A percentile compares a stretch with the other conserved stretches of the same genome.
Conservation (phyloP, 176 grass and related monocot species). For the Phragmites australis region DNA sequence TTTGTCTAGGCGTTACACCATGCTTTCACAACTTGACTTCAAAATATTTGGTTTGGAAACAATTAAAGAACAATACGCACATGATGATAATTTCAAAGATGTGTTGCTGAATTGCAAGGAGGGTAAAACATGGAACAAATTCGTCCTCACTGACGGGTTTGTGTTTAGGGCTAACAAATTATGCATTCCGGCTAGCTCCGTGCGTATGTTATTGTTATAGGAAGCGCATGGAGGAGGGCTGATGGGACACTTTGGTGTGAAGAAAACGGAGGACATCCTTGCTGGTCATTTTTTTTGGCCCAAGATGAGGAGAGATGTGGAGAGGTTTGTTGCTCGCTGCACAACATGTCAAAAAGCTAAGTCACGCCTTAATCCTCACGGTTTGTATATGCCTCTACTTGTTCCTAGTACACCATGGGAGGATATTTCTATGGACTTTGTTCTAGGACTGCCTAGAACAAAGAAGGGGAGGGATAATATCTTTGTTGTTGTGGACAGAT, state of each 20-base stretch:
- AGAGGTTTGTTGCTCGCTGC: too few relatives aligned
- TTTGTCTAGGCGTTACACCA: too few relatives aligned
- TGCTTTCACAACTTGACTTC: too few relatives aligned
- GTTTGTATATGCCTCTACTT: not conserved
- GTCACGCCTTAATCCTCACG: not conserved
- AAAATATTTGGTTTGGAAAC: too few relatives aligned
- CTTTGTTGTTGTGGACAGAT: not conserved
- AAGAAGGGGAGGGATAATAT: not conserved
- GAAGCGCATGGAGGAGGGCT: not conserved
- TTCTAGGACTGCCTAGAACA: not conserved
- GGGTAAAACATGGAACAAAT: not conserved
- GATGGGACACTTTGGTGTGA: too few relatives aligned
- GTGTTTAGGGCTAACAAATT: not conserved
- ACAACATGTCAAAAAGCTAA: too few relatives aligned
- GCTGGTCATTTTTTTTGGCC: too few relatives aligned
- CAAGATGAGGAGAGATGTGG: too few relatives aligned
- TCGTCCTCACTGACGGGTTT: not conserved
- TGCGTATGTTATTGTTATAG: not conserved
- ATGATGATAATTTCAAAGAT: not conserved
- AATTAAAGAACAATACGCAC: not conserved
- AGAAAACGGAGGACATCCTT: too few relatives aligned
- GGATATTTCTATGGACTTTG: not conserved
- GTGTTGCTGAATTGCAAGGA: not conserved
- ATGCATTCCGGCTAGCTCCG: not conserved
- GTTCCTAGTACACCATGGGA: not conserved